Base-by-base conservation (phyloP, 2,329 filamentous ascomycete species). In the Penicillium sp. region DNA sequence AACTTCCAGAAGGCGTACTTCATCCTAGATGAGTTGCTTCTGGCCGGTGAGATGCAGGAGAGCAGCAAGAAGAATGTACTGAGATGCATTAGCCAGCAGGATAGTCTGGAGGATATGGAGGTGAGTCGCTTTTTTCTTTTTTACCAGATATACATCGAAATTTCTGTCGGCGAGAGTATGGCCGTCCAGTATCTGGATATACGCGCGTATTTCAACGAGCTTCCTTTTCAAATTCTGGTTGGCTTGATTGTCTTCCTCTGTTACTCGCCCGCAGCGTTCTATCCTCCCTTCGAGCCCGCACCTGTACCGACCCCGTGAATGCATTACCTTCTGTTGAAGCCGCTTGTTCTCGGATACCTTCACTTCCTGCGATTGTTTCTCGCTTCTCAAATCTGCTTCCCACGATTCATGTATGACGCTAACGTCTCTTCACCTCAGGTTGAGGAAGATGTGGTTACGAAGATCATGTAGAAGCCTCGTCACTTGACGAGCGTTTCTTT, bases 1-100 rank as follows among this genome's bases (percentile, higher is more conserved):
- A 98, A 97, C 78, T 99, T 99, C 79, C 96, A 97, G 71, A 99
- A 99, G 81, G 95, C 95, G 63, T 99, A 99, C 81, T 99, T 98
- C 81, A 99, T 99, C 70, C 88, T 99, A 51, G 95, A 99, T 77
- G 95, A 99, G 82, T 86, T 99, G 65, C 84, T 99, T 68, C 85
- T 99, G 69, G 95, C 95, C 6, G 95, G 95, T 64, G 95, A 99
- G 80, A 88, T 99, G 82, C 95, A 99, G 80, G 95, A 99, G 82
- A 98, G 93, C 80, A 98, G 94, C 79, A 99, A 98, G 84, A 99
- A 99, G 88, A 98, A 98, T 74, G 93, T 99, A 46, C 82, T 99
- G 67, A 86, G 95, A 66, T 97, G 94, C 75, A 99, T 99, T 75
- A 91, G 92, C 61, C 95, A 98, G 76, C 94, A 99, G 79, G 95